A percentile compares a stretch with the other conserved stretches of the same genome.
Evolutionary conservation across 768 basidiomycete species (phyloP).

Genomic region (Pulveroboletus ravenelii): DNA sequence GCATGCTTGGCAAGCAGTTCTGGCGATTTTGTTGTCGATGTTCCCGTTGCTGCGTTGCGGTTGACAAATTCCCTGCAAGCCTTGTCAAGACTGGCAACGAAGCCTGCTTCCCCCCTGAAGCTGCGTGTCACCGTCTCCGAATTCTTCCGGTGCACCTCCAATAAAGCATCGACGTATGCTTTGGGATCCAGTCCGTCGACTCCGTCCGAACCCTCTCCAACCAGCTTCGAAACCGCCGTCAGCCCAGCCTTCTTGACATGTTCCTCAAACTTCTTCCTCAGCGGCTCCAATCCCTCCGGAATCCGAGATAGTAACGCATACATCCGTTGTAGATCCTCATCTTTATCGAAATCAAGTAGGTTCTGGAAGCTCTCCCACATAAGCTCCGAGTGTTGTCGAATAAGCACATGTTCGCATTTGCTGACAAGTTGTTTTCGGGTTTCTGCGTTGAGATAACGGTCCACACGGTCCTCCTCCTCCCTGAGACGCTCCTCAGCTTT

Average conservation of each 20-base stretch:
- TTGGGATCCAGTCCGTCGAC: constrained; percentile 80
- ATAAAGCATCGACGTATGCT: constrained; percentile 86
- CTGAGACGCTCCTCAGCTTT: constrained; percentile 89
- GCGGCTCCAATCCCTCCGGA: constrained; percentile 82
- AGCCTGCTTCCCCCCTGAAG: constrained; percentile 90
- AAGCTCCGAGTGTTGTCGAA: constrained; percentile 74
- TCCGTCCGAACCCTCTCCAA: constrained; percentile 47
- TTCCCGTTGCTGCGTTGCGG: constrained; percentile 82
- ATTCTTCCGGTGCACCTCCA: constrained; percentile 91
- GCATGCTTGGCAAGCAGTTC: constrained; percentile 91
- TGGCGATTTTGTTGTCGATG: constrained; percentile 81
- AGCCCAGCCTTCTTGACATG: constrained; percentile 92
- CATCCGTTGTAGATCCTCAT: constrained; percentile 93
- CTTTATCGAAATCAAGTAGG: constrained; percentile 88
- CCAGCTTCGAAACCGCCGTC: constrained; percentile 70
- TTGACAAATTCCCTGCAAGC: constrained; percentile 96
- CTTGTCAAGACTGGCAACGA: constrained; percentile 90
- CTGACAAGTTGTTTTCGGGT: constrained; percentile 77
- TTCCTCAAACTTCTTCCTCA: constrained; percentile 89
- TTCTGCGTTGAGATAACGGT: constrained; percentile 85
- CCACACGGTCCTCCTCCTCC: constrained; percentile 94
- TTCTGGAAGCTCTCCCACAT: constrained; percentile 94
- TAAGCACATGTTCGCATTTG: constrained; percentile 90
- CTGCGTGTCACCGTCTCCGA: constrained; percentile 81
- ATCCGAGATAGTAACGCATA: constrained; percentile 90